Evolutionary conservation across 2,329 filamentous ascomycete species (phyloP).

Genomic region (Exserohilum turcica): DNA sequence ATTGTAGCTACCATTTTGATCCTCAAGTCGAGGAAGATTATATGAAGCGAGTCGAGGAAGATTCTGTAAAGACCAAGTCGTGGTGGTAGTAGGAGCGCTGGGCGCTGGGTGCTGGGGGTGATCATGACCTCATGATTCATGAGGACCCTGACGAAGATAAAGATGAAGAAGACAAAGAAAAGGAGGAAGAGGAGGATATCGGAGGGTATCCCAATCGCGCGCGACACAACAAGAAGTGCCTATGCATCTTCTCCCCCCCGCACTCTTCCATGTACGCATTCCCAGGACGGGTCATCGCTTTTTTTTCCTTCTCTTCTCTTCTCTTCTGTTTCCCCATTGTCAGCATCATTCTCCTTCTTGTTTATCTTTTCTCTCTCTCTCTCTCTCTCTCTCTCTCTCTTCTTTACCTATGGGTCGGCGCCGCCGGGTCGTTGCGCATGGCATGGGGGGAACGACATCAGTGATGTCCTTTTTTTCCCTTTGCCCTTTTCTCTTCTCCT

Average conservation of each 20-base stretch:
- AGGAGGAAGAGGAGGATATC: no score
- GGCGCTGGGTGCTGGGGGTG: no score
- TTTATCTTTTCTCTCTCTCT: not conserved
- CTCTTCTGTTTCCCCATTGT: not conserved
- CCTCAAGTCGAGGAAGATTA: constrained; percentile 40
- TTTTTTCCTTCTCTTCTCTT: not conserved
- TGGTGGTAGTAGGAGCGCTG: no score
- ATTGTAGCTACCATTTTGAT: constrained; percentile 55
- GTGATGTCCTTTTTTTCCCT: not conserved
- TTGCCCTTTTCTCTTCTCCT: not conserved
- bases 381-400: not conserved
- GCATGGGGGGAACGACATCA: not conserved
- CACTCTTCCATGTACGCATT: no score
- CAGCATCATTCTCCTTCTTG: no score
- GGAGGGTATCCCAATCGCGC: no score
- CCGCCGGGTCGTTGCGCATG: not conserved
- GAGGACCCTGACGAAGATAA: no score
- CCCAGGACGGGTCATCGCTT: not conserved
- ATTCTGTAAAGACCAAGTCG: no score
- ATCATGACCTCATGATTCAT: no score
- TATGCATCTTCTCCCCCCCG: no score
- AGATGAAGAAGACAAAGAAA: no score
- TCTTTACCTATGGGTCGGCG: not conserved
- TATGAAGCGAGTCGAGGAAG: constrained; percentile 35
- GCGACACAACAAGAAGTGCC: no score